Percentiles rank a stretch among this genome's conserved stretches.
Conservation (phyloP, 306 rosid species). For the Canavalia ensiformis region DNA sequence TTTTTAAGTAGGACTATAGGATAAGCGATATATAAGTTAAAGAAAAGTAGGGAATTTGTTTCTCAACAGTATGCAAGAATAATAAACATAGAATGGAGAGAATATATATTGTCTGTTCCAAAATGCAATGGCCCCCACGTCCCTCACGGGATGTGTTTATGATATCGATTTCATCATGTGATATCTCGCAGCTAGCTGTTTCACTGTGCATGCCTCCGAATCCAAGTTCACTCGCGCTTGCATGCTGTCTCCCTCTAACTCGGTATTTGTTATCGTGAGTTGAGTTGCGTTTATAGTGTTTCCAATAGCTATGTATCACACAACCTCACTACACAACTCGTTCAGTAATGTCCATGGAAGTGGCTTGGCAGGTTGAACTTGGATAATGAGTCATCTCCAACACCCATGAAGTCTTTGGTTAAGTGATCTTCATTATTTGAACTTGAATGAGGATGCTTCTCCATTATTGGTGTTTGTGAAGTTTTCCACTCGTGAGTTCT, state of each 20-base stretch:
- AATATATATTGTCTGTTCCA: constrained; percentile 53
- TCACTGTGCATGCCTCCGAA: constrained; percentile 44
- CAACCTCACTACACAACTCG: constrained; percentile 9
- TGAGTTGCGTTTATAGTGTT: background rate
- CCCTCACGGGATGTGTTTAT: constrained; percentile 50
- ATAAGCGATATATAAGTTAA: background rate
- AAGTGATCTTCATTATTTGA: constrained; percentile 47
- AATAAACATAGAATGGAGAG: background rate
- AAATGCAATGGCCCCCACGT: constrained; percentile 56
- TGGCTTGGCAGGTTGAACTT: constrained; percentile 53
- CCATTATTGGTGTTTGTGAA: background rate
- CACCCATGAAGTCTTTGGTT: constrained; percentile 91
- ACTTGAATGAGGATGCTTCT: background rate
- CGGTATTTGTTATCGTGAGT: background rate
- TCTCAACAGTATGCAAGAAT: background rate
- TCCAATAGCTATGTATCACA: background rate
- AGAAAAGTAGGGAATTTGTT: background rate
- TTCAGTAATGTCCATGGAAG: constrained; percentile 52
- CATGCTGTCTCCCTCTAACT: background rate
- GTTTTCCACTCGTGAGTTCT: constrained; percentile 22
- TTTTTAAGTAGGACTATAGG: background rate
- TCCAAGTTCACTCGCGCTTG: constrained; percentile 36
- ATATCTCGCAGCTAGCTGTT: background rate
- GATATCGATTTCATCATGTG: constrained; percentile 35
- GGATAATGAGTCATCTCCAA: constrained; percentile 57